These are phyloP conservation scores for Cubamyces sp. DNA, from an alignment of 768 basidiomycete genomes.

Conservation along the genomic window DNA sequence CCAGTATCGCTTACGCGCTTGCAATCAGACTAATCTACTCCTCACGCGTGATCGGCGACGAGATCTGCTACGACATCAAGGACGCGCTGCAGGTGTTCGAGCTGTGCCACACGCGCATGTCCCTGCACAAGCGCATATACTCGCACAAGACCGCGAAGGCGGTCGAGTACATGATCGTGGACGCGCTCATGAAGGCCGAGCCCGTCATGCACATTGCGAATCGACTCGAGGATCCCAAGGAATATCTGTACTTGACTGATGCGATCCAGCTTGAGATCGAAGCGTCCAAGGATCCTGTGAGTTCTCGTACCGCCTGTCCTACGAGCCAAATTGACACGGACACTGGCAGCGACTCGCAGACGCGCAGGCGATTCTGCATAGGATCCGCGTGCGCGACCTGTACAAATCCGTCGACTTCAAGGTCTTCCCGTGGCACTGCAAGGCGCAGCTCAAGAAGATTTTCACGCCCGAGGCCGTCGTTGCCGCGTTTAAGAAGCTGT, in stretches of 20 bases:
- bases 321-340: not conserved
- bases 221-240: constrained; percentile 56
- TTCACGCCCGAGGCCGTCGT: constrained; percentile 45
- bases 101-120: constrained; percentile 74
- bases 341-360: constrained; percentile 56
- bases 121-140: constrained; percentile 82
- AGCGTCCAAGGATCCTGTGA: constrained; percentile 51
- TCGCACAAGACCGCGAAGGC: constrained; percentile 81
- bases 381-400: constrained; percentile 64
- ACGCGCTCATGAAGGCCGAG: constrained; percentile 73
- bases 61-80: constrained; percentile 84
- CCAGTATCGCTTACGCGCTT: not conserved
- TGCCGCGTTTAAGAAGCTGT: constrained; percentile 33
- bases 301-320: constrained; percentile 30
- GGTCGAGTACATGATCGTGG: constrained; percentile 86
- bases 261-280: constrained; percentile 66
- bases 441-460: constrained; percentile 29
- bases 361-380: constrained; percentile 62
- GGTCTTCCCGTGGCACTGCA: constrained; percentile 43
- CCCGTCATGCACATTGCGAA: constrained; percentile 62
- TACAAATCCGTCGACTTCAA: constrained; percentile 75
- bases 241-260: constrained; percentile 71
- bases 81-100: constrained; percentile 78
- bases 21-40: constrained; percentile 65
- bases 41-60: constrained; percentile 70